Percentiles rank a stretch among this genome's conserved stretches.
Conservation (phyloP, 306 rosid genomes). For the Arachis stenosperma region DNA sequence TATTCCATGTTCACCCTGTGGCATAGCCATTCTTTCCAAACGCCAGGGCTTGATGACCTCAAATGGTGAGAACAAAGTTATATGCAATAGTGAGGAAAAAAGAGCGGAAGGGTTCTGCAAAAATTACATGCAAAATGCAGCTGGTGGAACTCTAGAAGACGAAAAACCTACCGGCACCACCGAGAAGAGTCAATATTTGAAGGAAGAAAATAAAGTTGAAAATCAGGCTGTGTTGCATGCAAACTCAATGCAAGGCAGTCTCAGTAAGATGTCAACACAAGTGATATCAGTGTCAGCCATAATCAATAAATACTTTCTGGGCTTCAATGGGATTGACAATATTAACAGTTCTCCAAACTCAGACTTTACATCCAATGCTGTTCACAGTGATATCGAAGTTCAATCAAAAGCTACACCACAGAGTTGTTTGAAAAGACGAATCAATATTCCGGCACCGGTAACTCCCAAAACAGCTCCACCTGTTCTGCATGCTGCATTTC, state of each 20-base stretch:
- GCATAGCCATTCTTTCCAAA: conserved; percentile 33
- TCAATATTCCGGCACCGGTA: conserved; percentile 35
- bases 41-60: conserved; percentile 20
- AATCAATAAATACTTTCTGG: conserved; percentile 60
- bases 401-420: conserved; percentile 32
- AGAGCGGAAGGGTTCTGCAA: conserved; percentile 33
- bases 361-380: conserved; percentile 49
- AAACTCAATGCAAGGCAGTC: conserved; percentile 43
- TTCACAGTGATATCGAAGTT: conserved; percentile 42
- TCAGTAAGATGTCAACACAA: conserved; percentile 59
- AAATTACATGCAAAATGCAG: conserved; percentile 34
- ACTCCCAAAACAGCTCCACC: conserved; percentile 45
- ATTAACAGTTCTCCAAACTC: conserved; percentile 47
- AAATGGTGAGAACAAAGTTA: conserved; percentile 35
- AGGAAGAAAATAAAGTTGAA: conserved; percentile 43
- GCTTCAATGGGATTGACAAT: conserved; percentile 41
- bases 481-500: conserved; percentile 36
- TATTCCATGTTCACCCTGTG: conserved; percentile 33
- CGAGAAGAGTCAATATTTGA: conserved; percentile 19
- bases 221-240: conserved; percentile 34
- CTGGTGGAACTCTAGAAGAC: conserved; percentile 30
- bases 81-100: conserved; percentile 39
- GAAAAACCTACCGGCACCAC: conserved; percentile 12
- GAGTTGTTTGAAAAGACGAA: conserved; percentile 34
- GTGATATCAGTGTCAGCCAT: conserved; percentile 66